phyloP scores from a whole-genome alignment of 2,329 filamentous ascomycete genomes.

The Amauroascus verrucosus region DNA sequence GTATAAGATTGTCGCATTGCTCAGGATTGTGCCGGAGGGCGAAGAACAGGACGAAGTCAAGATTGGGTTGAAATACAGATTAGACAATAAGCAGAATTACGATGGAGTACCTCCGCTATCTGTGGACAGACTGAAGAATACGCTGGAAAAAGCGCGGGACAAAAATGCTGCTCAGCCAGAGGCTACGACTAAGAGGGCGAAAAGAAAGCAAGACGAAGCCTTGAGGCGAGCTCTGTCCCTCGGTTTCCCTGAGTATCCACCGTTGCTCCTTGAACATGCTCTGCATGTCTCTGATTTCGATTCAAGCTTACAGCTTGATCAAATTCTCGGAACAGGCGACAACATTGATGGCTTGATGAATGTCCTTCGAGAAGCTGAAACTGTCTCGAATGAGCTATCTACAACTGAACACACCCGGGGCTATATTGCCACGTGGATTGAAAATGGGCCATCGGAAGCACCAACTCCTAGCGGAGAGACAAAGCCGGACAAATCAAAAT shows the following conservation, averaged over 20 bases:
- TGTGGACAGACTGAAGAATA: constrained; percentile 57
- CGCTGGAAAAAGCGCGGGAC: constrained; percentile 54
- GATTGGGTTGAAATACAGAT: constrained; percentile 64
- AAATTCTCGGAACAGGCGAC: constrained; percentile 57
- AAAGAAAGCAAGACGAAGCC: constrained; percentile 63
- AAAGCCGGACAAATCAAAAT: constrained; percentile 32
- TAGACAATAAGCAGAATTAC: constrained; percentile 78
- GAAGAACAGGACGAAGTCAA: constrained; percentile 75
- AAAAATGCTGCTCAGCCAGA: constrained; percentile 22
- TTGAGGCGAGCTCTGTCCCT: constrained; percentile 70
- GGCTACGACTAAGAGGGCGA: constrained; percentile 50
- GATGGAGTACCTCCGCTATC: constrained; percentile 64
- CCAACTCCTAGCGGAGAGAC: constrained; percentile 33
- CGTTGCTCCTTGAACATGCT: constrained; percentile 76
- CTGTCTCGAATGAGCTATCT: constrained; percentile 59
- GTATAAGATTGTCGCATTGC: constrained; percentile 67
- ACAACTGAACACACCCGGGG: constrained; percentile 58
- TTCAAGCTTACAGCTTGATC: constrained; percentile 53
- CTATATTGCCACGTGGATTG: constrained; percentile 71
- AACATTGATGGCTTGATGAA: constrained; percentile 57
- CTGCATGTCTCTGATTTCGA: constrained; percentile 63
- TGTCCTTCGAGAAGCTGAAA: constrained; percentile 60
- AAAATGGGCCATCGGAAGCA: constrained; percentile 27
- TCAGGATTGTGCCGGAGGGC: constrained; percentile 69
- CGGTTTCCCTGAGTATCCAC: constrained; percentile 79